A percentile compares a stretch with the other conserved stretches of the same genome.
Evolutionary conservation across 352 stramenopile species (phyloP).

Genomic region (Globisporangium cederbergense): DNA sequence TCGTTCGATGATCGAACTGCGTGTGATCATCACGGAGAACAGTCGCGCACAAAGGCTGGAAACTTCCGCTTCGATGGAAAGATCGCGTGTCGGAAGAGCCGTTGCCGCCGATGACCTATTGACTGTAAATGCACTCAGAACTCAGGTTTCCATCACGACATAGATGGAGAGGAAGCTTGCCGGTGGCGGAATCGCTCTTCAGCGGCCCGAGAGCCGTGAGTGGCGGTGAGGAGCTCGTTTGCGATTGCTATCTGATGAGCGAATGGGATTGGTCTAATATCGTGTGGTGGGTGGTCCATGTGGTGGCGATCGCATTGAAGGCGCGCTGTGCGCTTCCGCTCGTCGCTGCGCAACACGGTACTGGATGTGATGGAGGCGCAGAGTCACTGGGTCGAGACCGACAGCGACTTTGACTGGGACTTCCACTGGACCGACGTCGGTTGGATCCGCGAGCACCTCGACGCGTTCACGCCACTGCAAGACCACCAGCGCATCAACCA

Average conservation of each 20-base stretch:
- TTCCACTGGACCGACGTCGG: slow-evolving; percentile 82
- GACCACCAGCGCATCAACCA: slow-evolving; percentile 86
- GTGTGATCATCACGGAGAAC: background rate
- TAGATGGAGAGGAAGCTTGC: slow-evolving; percentile 10
- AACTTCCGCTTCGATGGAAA: background rate
- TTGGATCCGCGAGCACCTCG: slow-evolving; percentile 79
- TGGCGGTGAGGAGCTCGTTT: slow-evolving; percentile 1
- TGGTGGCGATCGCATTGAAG: background rate
- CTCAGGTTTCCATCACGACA: background rate
- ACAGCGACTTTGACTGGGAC: slow-evolving; percentile 77
- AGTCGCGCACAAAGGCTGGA: background rate
- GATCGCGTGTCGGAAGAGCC: slow-evolving; percentile 1
- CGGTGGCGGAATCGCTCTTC: background rate
- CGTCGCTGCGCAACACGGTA: slow-evolving; percentile 76
- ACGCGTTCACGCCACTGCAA: slow-evolving; percentile 57
- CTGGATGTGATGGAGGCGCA: slow-evolving; percentile 63
- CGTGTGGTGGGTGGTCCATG: too few species aligned
- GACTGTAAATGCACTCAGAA: background rate
- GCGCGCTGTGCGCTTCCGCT: slow-evolving; percentile 46
- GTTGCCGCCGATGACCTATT: background rate
- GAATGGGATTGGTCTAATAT: too few species aligned
- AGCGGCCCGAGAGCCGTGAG: slow-evolving; percentile 13
- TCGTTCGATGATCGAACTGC: too few species aligned
- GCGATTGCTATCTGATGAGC: background rate
- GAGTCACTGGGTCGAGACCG: slow-evolving; percentile 66